Evolutionary conservation across 768 basidiomycete species (phyloP), one percentile per base, ranked within the genome.

Genomic region (Cystoderma amianthinum): DNA sequence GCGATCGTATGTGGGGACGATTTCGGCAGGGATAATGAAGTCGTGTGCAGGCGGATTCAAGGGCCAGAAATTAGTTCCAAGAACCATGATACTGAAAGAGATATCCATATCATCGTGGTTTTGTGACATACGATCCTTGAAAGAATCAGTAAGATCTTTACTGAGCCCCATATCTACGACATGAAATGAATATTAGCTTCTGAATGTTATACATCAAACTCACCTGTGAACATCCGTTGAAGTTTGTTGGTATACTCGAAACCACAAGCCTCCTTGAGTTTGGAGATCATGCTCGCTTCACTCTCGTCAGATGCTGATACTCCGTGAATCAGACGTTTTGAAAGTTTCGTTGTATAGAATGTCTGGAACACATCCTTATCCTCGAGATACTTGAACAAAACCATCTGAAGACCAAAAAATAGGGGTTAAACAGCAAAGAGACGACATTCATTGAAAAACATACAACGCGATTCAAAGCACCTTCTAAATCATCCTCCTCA

Each of bases 331-430:
- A 99, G 80, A 47, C 96, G 92, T 58, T 91, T 90, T 38, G 92
- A 93, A 22, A 99, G 69, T 64, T 94, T 95, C 50, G 92, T 96
- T 20, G 87, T 89, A 69, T 99, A 99, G 75, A 96, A 99, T 13
- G 88, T 90, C 61, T 97, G 94, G 84, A 98, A 99, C 12, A 98
- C 93, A 50, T 99, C 96, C 71, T 97, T 97, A 70, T 99, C 95
- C 60, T 96, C 93, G 51, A 99, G 84, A 60, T 97, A 98, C 63
- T 95, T 95, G 85, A 99, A 99, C 40, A 98, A 69, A 21, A 94
- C 74, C 96, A 99, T 98, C 96, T 99, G 55, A 2, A 47, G 25
- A 12, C 11, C 9, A 17, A 17, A 5, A 18, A 22, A 20, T 10
- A 38, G 20, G 6, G 11, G 9, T n/a, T 10, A 13, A 33, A 33